phyloP scores from a whole-genome alignment of 345 rosid genomes.

The Firmiana major region DNA sequence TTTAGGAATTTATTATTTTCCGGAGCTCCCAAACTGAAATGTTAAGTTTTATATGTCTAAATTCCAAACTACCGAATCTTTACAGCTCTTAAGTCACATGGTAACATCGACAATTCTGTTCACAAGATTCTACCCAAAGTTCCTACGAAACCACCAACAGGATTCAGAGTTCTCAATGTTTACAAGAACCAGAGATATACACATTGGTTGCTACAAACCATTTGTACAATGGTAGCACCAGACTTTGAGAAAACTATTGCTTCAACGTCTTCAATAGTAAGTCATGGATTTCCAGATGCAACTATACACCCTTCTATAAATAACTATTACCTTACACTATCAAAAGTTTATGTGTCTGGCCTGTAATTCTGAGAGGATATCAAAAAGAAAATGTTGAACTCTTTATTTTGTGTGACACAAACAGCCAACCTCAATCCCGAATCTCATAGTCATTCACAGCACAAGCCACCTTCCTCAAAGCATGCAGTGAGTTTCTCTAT shows the following conservation, averaged over 20 bases:
- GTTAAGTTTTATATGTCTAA: not conserved
- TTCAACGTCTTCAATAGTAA: not conserved
- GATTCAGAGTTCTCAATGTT: not conserved
- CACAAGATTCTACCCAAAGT: not conserved
- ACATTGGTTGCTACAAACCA: not conserved
- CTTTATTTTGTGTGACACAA: not conserved
- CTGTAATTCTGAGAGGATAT: not conserved
- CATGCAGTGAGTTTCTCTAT: not conserved
- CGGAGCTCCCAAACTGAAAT: not conserved
- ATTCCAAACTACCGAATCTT: conserved; percentile 3
- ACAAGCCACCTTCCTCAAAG: not conserved
- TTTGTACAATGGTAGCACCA: conserved; percentile 1
- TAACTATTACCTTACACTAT: not conserved
- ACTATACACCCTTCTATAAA: not conserved
- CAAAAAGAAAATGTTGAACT: not conserved
- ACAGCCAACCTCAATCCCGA: not conserved
- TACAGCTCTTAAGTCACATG: not conserved
- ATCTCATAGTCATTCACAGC: not conserved
- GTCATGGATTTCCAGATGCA: not conserved
- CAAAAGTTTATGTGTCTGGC: not conserved
- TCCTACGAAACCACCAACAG: not conserved
- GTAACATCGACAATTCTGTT: not conserved
- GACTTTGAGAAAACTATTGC: not conserved
- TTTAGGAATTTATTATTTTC: not conserved
- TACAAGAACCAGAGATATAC: not conserved